Conservation (phyloP, 2,329 filamentous ascomycete genomes). For the Fusarium nodosum region DNA sequence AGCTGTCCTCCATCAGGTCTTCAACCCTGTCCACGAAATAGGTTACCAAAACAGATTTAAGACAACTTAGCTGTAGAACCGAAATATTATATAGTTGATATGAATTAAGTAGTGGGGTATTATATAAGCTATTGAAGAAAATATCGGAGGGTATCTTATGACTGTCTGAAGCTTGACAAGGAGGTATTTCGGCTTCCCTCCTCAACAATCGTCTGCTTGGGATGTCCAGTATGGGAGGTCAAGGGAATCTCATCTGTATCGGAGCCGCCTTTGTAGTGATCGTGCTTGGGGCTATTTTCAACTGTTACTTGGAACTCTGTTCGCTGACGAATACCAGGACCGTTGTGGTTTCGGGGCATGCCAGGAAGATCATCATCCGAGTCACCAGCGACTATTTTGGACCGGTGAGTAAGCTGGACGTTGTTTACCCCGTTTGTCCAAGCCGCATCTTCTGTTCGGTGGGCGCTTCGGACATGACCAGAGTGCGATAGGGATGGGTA, state of each 20-base stretch:
- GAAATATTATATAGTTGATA: not conserved
- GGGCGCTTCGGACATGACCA: constrained; percentile 19
- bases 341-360: not conserved
- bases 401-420: constrained; percentile 38
- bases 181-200: constrained; percentile 26
- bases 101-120: not conserved
- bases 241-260: constrained; percentile 40
- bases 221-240: constrained; percentile 43
- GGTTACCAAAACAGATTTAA: too few relatives aligned
- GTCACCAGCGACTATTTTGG: constrained; percentile 41
- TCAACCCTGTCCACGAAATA: too few relatives aligned
- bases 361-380: constrained; percentile 35
- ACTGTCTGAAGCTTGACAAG: constrained; percentile 27
- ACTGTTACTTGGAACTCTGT: constrained; percentile 46
- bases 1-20: too few relatives aligned
- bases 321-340: constrained; percentile 40
- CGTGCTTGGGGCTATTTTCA: constrained; percentile 21
- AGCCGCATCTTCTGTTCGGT: constrained; percentile 17
- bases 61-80: not conserved
- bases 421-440: constrained; percentile 33
- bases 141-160: not conserved
- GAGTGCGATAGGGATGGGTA: constrained; percentile 43
- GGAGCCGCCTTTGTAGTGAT: constrained; percentile 5
- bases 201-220: constrained; percentile 27
- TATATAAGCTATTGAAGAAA: constrained; percentile 1